Percentiles rank a stretch among this genome's conserved stretches.
These are phyloP conservation scores for Dendrobium nobile DNA, from an alignment of 106 monocot species.

Conservation along the genomic window DNA sequence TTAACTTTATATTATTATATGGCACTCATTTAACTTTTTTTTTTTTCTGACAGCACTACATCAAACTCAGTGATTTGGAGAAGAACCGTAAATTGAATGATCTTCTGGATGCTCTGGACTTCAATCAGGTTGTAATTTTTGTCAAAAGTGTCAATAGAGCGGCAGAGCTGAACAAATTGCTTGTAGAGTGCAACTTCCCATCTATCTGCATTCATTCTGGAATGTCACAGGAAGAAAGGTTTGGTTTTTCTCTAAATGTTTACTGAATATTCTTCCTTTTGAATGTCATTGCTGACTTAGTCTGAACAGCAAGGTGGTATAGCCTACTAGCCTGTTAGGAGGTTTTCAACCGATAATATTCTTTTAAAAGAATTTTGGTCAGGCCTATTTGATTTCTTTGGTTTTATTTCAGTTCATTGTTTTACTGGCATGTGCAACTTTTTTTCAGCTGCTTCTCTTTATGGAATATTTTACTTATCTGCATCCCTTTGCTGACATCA, in stretches of 20 bases:
- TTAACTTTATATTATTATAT: not conserved
- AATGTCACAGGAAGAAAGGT: conserved; percentile 97
- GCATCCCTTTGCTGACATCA: too few species aligned
- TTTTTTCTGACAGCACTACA: conserved; percentile 70
- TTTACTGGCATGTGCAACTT: too few species aligned
- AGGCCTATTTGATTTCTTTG: too few species aligned
- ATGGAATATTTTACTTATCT: too few species aligned
- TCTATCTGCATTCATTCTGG: conserved; percentile 99
- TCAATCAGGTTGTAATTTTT: conserved; percentile 99
- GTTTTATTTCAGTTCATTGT: too few species aligned
- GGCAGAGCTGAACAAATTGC: conserved; percentile 87
- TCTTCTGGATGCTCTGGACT: conserved; percentile 95
- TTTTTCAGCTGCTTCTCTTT: too few species aligned
- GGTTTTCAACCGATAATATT: too few species aligned
- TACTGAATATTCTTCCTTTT: not conserved
- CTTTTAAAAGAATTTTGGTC: too few species aligned
- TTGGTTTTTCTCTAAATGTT: not conserved
- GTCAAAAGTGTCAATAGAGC: conserved; percentile 95
- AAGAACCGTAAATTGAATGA: conserved; percentile 99
- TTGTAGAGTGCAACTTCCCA: conserved; percentile 96
- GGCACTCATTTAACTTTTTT: not conserved
- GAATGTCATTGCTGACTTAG: too few species aligned
- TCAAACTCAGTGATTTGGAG: conserved; percentile 86
- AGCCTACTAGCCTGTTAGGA: too few species aligned
- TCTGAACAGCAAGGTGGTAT: too few species aligned